Conservation (phyloP, 495 filamentous ascomycete species). For the Clavariopsis aquatica region DNA sequence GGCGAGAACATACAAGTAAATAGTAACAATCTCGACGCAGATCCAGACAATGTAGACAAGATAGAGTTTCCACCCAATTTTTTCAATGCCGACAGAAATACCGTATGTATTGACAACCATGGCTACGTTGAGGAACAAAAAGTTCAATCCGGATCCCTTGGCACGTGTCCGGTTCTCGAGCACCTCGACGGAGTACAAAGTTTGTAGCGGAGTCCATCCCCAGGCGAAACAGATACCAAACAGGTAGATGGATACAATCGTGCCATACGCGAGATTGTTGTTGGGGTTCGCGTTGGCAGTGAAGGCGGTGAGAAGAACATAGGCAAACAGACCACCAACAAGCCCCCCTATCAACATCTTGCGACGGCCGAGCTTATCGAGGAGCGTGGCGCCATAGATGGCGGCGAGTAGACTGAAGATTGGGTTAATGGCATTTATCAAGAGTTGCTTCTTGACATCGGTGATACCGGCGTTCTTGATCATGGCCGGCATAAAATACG, state of each 20-base stretch:
- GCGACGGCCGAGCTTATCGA: conserved; percentile 26
- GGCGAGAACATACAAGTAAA: conserved; percentile 9
- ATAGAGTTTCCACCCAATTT: conserved; percentile 34
- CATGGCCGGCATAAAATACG: conserved; percentile 23
- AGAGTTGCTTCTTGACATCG: conserved; percentile 9
- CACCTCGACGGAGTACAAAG: conserved; percentile 27
- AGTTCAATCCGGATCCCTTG: conserved; percentile 30
- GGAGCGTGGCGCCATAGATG: conserved; percentile 28
- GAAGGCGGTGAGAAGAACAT: conserved; percentile 26
- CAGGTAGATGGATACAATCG: conserved; percentile 31
- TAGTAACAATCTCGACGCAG: conserved; percentile 8
- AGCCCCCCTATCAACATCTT: conserved; percentile 29
- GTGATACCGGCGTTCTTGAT: conserved; percentile 17
- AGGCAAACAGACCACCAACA: conserved; percentile 16
- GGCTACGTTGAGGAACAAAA: conserved; percentile 28
- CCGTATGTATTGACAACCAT: conserved; percentile 32
- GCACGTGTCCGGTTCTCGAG: conserved; percentile 29
- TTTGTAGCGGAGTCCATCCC: conserved; percentile 34
- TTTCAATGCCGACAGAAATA: conserved; percentile 24
- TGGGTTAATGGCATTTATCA: conserved; percentile 31
- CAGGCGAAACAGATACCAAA: conserved; percentile 32
- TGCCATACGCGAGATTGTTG: conserved; percentile 27
- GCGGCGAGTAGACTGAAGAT: conserved; percentile 30
- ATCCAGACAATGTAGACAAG: conserved; percentile 32
- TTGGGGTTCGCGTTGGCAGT: conserved; percentile 19